Evolutionary conservation across 371 early-diverging fungal species (phyloP).

Genomic region (Apophysomyces variabilis): DNA sequence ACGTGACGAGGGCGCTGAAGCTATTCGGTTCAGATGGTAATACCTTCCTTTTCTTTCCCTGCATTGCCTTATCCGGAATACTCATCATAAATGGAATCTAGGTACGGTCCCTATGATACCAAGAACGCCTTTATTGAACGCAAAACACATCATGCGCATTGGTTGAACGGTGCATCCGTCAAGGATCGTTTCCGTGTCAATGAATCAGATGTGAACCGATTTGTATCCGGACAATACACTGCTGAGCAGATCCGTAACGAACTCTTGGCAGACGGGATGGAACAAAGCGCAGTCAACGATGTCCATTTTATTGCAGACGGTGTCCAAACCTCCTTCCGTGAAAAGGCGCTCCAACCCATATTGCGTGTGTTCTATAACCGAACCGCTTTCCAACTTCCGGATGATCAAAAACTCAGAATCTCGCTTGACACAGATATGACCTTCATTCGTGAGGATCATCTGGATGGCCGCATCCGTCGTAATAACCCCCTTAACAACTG

Average conservation of each 20-base stretch:
- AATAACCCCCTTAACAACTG: slow-evolving; percentile 78
- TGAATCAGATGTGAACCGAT: slow-evolving; percentile 39
- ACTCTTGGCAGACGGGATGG: slow-evolving; percentile 67
- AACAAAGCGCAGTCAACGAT: slow-evolving; percentile 71
- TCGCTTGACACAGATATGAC: slow-evolving; percentile 94
- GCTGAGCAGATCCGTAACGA: slow-evolving; percentile 83
- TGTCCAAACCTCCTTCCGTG: slow-evolving; percentile 69
- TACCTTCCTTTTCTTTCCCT: slow-evolving; percentile 16
- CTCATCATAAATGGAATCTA: slow-evolving; percentile 43
- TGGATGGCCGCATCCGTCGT: slow-evolving; percentile 55
- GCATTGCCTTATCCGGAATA: neutral
- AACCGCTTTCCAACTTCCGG: slow-evolving; percentile 96
- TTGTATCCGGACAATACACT: slow-evolving; percentile 78
- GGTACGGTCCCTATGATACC: slow-evolving; percentile 57
- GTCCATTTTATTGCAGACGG: slow-evolving; percentile 71
- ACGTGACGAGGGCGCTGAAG: slow-evolving; percentile 87
- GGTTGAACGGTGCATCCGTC: slow-evolving; percentile 91
- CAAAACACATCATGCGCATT: slow-evolving; percentile 87
- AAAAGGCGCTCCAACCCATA: slow-evolving; percentile 78
- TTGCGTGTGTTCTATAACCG: slow-evolving; percentile 92
- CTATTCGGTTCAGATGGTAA: slow-evolving; percentile 91
- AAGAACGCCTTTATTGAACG: slow-evolving; percentile 86
- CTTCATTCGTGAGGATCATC: slow-evolving; percentile 84
- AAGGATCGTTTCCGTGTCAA: slow-evolving; percentile 55
- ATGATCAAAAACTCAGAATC: slow-evolving; percentile 90